Evolutionary conservation across 805 yeast species (phyloP), one percentile per base, ranked within the genome.

Genomic region (Phaffomyces opuntiae): DNA sequence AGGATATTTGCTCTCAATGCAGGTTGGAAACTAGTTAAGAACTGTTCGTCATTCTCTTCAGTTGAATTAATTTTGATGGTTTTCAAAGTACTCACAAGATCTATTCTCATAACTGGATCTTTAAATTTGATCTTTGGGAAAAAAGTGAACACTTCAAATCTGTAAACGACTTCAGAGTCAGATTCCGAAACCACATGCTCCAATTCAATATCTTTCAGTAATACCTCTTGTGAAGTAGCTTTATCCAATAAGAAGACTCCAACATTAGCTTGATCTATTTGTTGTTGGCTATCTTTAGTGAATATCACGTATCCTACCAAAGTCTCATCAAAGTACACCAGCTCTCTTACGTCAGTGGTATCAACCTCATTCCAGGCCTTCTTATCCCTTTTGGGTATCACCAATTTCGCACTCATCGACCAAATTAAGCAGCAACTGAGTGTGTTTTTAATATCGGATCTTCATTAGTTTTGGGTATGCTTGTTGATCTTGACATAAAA

Each of bases 81-180:
- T 26, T 9, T 36, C 32, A 24, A 43, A 1, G 7, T 27, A n/a
- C 7, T 50, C 42, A 25, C 45, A 36, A 51, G 33, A 9, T 40
- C 42, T 1, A 59, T 21, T 24, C 39, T 41, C 4, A 57, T 21
- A 0, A 34, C 6, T 11, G 63, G 60, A 6, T 53, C 49, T 9
- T 47, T 49, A 5, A 59, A 31, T 38, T 49, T 52, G 11, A 49
- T 27, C 45, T 56, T 59, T 14, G 63, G 63, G 43, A 54, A 57
- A 5, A 53, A 39, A 5, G 53, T 41, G 26, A 52, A 47, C 8
- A 47, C 7, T 5, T 42, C 42, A 36, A 59, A 53, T 12, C 43
- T 47, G 43, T 47, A 56, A 2, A 50, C 36, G 3, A 36, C 9
- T 7, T 36, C 21, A 5, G 45, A 29, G 0, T 43, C 43, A 7